Conservation (phyloP, 2,329 filamentous ascomycete genomes). For the Colletotrichum graminicola region DNA sequence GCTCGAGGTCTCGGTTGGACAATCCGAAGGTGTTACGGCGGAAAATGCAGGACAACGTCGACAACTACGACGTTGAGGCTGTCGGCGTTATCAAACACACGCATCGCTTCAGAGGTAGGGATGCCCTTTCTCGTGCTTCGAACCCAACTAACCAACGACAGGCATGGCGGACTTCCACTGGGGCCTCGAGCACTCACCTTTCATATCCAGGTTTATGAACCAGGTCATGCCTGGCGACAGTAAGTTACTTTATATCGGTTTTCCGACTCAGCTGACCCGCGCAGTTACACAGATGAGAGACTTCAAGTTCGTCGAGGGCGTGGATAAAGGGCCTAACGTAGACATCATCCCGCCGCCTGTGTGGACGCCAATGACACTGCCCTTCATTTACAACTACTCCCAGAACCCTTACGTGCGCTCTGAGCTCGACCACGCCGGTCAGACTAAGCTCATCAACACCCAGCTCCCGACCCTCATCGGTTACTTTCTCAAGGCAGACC, state of each 20-base stretch:
- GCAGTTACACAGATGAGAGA: slow-evolving; percentile 59
- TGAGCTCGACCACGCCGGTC: slow-evolving; percentile 67
- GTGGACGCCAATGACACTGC: slow-evolving; percentile 80
- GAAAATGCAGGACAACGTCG: slow-evolving; percentile 77
- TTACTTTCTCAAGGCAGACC: slow-evolving; percentile 70
- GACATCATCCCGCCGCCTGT: slow-evolving; percentile 84
- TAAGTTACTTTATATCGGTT: slow-evolving; percentile 50
- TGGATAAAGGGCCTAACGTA: slow-evolving; percentile 67
- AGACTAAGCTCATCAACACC: slow-evolving; percentile 66
- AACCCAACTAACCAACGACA: slow-evolving; percentile 45
- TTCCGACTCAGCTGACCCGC: slow-evolving; percentile 58
- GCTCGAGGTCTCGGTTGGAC: slow-evolving; percentile 63
- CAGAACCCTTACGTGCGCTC: slow-evolving; percentile 84
- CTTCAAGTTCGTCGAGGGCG: slow-evolving; percentile 72
- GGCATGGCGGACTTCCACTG: slow-evolving; percentile 89
- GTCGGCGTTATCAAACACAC: slow-evolving; percentile 82
- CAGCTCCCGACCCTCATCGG: slow-evolving; percentile 70
- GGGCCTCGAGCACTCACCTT: slow-evolving; percentile 74
- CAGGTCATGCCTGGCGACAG: slow-evolving; percentile 79
- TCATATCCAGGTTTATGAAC: slow-evolving; percentile 78
- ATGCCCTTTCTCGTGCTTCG: background rate
- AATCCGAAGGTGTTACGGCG: slow-evolving; percentile 68
- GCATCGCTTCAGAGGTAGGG: slow-evolving; percentile 83
- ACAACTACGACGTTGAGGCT: slow-evolving; percentile 74
- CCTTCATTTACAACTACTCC: slow-evolving; percentile 84